Evolutionary conservation across 2,329 filamentous ascomycete species (phyloP).

Genomic region (Raffaelea arxii): DNA sequence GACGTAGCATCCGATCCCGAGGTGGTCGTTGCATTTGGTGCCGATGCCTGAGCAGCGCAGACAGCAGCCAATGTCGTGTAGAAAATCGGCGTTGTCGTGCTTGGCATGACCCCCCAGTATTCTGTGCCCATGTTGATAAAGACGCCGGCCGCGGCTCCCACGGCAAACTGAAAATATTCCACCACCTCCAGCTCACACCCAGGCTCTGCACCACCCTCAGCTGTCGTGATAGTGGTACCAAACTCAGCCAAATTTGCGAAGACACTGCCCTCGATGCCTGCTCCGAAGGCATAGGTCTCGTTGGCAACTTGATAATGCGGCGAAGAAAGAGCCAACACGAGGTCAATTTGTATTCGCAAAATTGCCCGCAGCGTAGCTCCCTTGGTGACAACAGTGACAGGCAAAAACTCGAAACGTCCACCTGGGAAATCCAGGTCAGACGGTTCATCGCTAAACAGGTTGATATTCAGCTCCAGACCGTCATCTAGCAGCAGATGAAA

Average conservation of each 20-base stretch:
- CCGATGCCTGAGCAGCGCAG: constrained; percentile 26
- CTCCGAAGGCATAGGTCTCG: constrained; percentile 19
- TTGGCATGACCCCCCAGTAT: constrained; percentile 40
- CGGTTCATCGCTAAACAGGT: constrained; percentile 39
- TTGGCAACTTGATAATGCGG: constrained; percentile 14
- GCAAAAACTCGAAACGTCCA: constrained; percentile 46
- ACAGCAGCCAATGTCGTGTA: constrained; percentile 35
- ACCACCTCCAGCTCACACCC: constrained; percentile 34
- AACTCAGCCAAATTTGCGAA: constrained; percentile 46
- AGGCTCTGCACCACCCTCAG: constrained; percentile 21
- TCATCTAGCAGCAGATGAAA: constrained; percentile 47
- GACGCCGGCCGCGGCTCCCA: constrained; percentile 45
- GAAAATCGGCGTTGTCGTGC: constrained; percentile 38
- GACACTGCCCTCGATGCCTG: constrained; percentile 37
- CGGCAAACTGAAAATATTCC: constrained; percentile 39
- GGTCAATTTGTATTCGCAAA: constrained; percentile 35
- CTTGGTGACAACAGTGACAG: constrained; percentile 35
- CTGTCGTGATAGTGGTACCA: constrained; percentile 37
- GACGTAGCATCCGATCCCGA: constrained; percentile 2
- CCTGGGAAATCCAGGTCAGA: constrained; percentile 37
- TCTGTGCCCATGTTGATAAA: constrained; percentile 31
- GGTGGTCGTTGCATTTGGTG: constrained; percentile 17
- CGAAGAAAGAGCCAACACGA: constrained; percentile 24
- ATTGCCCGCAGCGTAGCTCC: constrained; percentile 31
- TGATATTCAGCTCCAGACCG: constrained; percentile 34